Conservation (phyloP, 192 early-diverging fungal genomes). For the Rhizoclosmatium sp. region DNA sequence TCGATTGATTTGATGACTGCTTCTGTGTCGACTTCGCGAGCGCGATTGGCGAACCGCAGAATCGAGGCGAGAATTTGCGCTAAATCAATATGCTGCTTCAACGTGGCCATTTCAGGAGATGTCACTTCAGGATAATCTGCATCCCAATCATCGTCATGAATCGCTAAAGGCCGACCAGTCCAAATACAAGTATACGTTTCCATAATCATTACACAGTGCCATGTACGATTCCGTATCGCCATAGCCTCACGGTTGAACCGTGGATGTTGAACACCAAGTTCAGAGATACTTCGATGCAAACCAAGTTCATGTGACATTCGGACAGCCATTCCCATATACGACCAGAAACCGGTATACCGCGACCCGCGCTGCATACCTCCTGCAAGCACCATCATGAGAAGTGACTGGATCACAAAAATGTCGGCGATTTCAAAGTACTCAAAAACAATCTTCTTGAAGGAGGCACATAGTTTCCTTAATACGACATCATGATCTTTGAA, state of each 20-base stretch:
- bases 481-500: conserved; percentile 9
- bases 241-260: conserved; percentile 13
- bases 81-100: conserved; percentile 27
- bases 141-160: conserved; percentile 37
- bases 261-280: conserved; percentile 17
- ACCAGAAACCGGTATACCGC: conserved; percentile 22
- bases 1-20: background rate
- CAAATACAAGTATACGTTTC: conserved; percentile 36
- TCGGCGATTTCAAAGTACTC: conserved; percentile 31
- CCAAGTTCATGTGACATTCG: conserved; percentile 26
- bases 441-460: conserved; percentile 23
- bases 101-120: background rate
- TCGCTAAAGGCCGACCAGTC: conserved; percentile 32
- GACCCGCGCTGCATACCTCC: conserved; percentile 18
- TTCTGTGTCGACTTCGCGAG: conserved; percentile 8
- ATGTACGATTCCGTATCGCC: conserved; percentile 20
- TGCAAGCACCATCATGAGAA: conserved; percentile 26
- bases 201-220: conserved; percentile 37
- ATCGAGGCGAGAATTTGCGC: conserved; percentile 26
- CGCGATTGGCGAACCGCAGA: conserved; percentile 32
- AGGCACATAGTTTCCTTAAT: background rate
- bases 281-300: conserved; percentile 22
- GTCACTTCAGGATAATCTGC: conserved; percentile 13
- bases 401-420: conserved; percentile 23
- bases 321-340: conserved; percentile 32